Evolutionary conservation across 345 rosid species (phyloP), one percentile per base, ranked within the genome.

Genomic region (Acer negundo): DNA sequence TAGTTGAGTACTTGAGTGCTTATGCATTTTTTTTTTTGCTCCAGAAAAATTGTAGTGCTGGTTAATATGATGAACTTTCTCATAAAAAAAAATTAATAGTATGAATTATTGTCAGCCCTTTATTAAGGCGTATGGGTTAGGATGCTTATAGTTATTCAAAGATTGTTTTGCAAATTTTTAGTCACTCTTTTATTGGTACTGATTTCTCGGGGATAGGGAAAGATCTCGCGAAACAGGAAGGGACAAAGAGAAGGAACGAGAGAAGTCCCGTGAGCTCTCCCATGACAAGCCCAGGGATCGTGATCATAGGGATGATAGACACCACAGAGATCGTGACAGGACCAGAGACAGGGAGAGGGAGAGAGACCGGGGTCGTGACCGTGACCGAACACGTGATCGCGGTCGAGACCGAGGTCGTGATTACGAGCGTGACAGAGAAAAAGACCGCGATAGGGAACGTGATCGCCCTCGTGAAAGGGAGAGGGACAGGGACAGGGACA

Each of bases 251-350:
- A 84, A 82, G 80, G 98, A 95, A 47, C 86, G 81, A 15, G 97
- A 91, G 80, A 91, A 84, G 78, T 96, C 99, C 9, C 91, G 78
- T 55, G 98, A 96, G 76, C 86, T 78, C 55, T 88, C 97, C 61
- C 95, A 87, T 73, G 99, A 96, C 49, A 84, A 77, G 77, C 94
- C 95, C 17, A 89, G 89, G 82, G 98, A 94, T 61, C 97, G 93
- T 80, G 97, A 92, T 26, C 88, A 79, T 76, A 88, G 89, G 75
- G 98, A 96, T 80, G 97, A 91, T 58, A 89, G 94, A 77, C 98
- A 91, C 81, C 92, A 89, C 42, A 86, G 90, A 79, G 97, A 93
- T 69, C 88, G 94, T 72, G 97, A 90, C 74, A 85, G 91, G 81
- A 90, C 87, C 55, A 89, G 87, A 76, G 97, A 93, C 31, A 82